Base-by-base conservation (phyloP, 805 yeast genomes). In the Metschnikowia peoriensis region DNA sequence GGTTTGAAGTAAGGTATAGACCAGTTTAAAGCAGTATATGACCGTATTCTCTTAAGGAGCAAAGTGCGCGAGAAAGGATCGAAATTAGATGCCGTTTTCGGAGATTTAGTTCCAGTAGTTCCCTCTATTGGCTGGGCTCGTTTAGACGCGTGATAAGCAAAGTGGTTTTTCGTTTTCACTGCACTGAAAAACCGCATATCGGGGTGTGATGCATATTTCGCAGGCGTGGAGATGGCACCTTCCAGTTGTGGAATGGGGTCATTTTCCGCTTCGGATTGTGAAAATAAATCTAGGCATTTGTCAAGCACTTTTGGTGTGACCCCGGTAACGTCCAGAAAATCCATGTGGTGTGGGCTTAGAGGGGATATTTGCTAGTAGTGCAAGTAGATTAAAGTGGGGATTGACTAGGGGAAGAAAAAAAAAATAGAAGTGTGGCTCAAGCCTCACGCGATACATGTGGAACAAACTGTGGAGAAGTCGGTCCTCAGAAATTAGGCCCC, bases 1-100 rank as follows among this genome's bases (percentile, higher is more conserved):
- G 29, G 38, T 11, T 48, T 34, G 27, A 45, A 50, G 17, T 34
- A 41, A 0, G 72, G 73, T 0, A 80, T 57, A 14, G 68, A 64
- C 86, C 86, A 83, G 59, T 77, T 77, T 38, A 76, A 58, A 1
- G 77, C 69, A 8, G 70, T 71, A 60, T 69, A 83, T 1, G 83
- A 71, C 15, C 62, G 50, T 22, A 83, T 64, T 43, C 87, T 63
- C 5, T 65, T 62, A 10, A 77, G 55, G 5, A 83, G 67, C 22
- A 55, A 53, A 0, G 56, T 56, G 15, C 73, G 58, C 34, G 69
- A 70, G 53, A 63, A 76, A 0, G 83, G 82, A 55, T 71, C 72
- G 54, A 69, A 73, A 6, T 17, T 16, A 15, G 53, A 41, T 12
- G 38, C 12, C 2, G 16, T 39, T 32, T 28, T 61, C 64, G 37